Evolutionary conservation across 169 alveolate genomes (phyloP).

Genomic region (Cryptosporidium xiaoi): DNA sequence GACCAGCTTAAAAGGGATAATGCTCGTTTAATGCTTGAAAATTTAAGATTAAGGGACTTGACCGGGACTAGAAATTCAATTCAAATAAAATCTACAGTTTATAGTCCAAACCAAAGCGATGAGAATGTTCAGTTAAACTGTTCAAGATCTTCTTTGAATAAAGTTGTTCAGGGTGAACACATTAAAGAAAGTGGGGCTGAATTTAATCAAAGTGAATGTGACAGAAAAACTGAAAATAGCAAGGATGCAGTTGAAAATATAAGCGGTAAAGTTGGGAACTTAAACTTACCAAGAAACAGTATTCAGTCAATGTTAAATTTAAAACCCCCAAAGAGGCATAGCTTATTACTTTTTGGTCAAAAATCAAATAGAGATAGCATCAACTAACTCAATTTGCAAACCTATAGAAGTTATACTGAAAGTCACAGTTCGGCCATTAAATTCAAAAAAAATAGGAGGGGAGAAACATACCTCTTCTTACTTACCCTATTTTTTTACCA

Average conservation of each 20-base stretch:
- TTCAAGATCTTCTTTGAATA: constrained; percentile 28
- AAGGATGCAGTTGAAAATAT: constrained; percentile 2
- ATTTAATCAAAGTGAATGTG: no score
- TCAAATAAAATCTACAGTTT: background rate
- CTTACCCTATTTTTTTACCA: no score
- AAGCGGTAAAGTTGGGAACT: background rate
- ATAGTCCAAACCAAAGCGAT: background rate
- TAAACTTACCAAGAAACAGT: constrained; percentile 2
- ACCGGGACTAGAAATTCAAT: background rate
- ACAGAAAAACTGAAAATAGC: background rate
- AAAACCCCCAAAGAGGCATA: constrained; percentile 63
- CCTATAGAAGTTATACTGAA: no score
- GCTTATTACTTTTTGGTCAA: constrained; percentile 13
- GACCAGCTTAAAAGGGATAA: constrained; percentile 61
- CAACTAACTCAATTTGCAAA: no score
- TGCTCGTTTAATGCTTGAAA: constrained; percentile 73
- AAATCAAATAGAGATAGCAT: background rate
- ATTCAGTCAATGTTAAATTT: constrained; percentile 11
- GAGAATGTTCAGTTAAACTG: constrained; percentile 19
- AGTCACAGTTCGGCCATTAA: no score
- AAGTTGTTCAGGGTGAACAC: no score
- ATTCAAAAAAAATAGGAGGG: no score
- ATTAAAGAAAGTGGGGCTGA: no score
- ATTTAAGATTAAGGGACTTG: constrained; percentile 43
- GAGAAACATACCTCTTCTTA: no score